A percentile compares a stretch with the other conserved stretches of the same genome.
phyloP scores from a whole-genome alignment of 306 rosid species.

The Vigna angularis region DNA sequence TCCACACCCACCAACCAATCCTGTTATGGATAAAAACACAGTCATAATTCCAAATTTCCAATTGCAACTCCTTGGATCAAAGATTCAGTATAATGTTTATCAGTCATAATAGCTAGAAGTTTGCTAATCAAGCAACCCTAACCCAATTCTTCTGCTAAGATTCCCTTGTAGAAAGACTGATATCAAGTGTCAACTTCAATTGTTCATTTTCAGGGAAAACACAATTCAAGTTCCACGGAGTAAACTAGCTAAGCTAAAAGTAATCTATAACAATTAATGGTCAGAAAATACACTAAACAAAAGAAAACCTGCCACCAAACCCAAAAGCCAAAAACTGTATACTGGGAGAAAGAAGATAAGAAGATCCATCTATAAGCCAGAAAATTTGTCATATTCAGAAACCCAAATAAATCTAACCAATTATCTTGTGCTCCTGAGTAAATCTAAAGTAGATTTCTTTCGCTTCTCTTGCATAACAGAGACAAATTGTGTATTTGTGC shows the following conservation, averaged over 20 bases:
- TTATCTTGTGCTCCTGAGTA: background rate
- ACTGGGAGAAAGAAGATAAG: background rate
- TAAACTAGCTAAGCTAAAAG: background rate
- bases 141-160: conserved; percentile 6
- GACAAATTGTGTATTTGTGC: background rate
- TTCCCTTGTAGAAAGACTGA: conserved; percentile 3
- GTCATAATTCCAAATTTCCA: conserved; percentile 13
- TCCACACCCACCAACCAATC: conserved; percentile 17
- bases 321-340: background rate
- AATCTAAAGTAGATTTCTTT: conserved; percentile 3
- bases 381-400: background rate
- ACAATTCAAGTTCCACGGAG: background rate
- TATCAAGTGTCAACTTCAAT: background rate
- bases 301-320: conserved; percentile 2
- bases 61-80: background rate
- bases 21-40: conserved; percentile 19
- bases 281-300: background rate
- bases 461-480: background rate
- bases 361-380: background rate
- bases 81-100: background rate
- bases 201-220: conserved; percentile 7
- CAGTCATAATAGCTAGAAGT: background rate
- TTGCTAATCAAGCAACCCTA: conserved; percentile 14
- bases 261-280: background rate
- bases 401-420: background rate